A percentile compares a stretch with the other conserved stretches of the same genome.
phyloP scores from a whole-genome alignment of 129 eudicot species.

The Lactuca saligna region DNA sequence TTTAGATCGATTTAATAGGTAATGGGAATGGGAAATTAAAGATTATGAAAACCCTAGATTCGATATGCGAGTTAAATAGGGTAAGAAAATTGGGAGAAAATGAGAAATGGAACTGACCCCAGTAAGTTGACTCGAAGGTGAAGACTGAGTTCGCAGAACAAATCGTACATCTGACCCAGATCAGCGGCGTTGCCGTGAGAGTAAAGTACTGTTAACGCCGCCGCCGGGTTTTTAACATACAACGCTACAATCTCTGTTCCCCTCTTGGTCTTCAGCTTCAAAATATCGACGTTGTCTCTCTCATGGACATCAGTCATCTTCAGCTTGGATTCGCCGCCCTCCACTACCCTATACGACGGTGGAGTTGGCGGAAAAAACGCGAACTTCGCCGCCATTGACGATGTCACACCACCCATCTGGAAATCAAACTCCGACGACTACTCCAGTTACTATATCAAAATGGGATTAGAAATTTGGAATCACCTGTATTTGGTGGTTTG shows the following conservation, averaged over 20 bases:
- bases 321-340: constrained; percentile 41
- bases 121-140: constrained; percentile 84
- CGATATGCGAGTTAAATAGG: not conserved
- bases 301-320: constrained; percentile 70
- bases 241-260: constrained; percentile 70
- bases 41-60: constrained; percentile 17
- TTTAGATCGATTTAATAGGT: not conserved
- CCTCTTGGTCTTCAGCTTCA: constrained; percentile 69
- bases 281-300: constrained; percentile 76
- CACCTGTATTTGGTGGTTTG: not conserved
- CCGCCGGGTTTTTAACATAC: constrained; percentile 71
- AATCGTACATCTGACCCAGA: constrained; percentile 93
- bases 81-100: not conserved
- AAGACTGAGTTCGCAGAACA: constrained; percentile 75
- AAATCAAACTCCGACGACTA: constrained; percentile 4
- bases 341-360: constrained; percentile 71
- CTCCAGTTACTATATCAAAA: not conserved
- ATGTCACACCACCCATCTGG: constrained; percentile 81
- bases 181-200: constrained; percentile 96
- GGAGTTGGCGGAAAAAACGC: constrained; percentile 93
- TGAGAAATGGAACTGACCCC: constrained; percentile 51
- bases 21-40: not conserved
- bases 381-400: constrained; percentile 88
- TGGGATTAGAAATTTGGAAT: not conserved
- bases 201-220: constrained; percentile 67